Base-by-base conservation (phyloP, 208 protist species). In the Trypanosoma conorhini region DNA sequence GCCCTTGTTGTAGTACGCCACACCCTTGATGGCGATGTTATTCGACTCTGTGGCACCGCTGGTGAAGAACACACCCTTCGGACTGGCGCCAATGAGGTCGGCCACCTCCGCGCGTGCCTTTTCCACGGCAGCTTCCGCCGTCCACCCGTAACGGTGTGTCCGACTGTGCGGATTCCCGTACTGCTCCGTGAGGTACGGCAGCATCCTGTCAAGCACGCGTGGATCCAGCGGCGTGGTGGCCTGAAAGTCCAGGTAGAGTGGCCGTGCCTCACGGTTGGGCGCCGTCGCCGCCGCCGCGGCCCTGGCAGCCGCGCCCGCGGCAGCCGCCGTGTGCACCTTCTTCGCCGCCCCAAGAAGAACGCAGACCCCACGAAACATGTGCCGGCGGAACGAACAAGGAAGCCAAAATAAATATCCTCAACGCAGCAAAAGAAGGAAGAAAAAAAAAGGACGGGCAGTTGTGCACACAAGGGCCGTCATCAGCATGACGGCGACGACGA, bases 21-120 rank as follows among this genome's bases (percentile, higher is more conserved):
- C 94, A 51, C 98, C 99, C 83, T 99, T 99, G 52, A 99, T 91
- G 38, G 98, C 97, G 55, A 99, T 98, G 82, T 99, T 99, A 80
- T 99, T 99, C 31, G 85, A 97, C 80, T 99, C 98, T n/a, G 99
- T 99, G 15, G 98, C 99, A 44, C 99, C 99, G 55, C 91, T 98
- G n/a, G 99, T 99, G 85, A 99, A 99, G 67, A 99, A 89, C 33
- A 99, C 95, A 70, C 99, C 99, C 74, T 99, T 99, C 10, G 98
- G 77, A 65, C 93, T 91, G 8, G 97, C 96, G 2, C 94, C 89
- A 67, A 99, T 98, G 38, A 99, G 74, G 5, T 76, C 52, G 8
- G 89, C 91, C 44, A 97, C 92, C 67, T 97, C 87, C 68, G 79
- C 82, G 55, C 98, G 89, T 19, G 99, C 98, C 63, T 79, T 83